phyloP scores from a whole-genome alignment of 2,329 filamentous ascomycete species.

The Mollisia scopiformis region DNA sequence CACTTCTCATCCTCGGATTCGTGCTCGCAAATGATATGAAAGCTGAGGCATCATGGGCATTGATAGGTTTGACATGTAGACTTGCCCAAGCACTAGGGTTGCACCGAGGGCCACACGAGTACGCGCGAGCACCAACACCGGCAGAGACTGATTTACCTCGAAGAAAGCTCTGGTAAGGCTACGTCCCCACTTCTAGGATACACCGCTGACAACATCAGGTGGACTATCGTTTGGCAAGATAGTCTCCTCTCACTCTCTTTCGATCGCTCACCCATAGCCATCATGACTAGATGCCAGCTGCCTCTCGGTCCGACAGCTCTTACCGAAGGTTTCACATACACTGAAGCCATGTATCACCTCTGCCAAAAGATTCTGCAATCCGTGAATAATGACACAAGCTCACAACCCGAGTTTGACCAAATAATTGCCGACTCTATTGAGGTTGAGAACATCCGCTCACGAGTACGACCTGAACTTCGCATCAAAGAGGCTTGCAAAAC shows the following conservation, averaged over 20 bases:
- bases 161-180: conserved; percentile 35
- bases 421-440: conserved; percentile 61
- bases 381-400: conserved; percentile 35
- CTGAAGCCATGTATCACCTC: conserved; percentile 68
- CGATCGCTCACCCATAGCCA: conserved; percentile 67
- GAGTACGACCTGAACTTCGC: conserved; percentile 57
- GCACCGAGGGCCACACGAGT: conserved; percentile 43
- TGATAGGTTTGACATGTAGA: conserved; percentile 65
- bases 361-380: conserved; percentile 59
- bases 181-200: not conserved
- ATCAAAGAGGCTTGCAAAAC: conserved; percentile 67
- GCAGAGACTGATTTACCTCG: conserved; percentile 35
- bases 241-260: conserved; percentile 68
- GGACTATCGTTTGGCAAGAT: conserved; percentile 70
- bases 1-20: conserved; percentile 63
- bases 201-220: conserved; percentile 23
- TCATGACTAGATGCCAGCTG: conserved; percentile 42
- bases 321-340: conserved; percentile 57
- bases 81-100: conserved; percentile 68
- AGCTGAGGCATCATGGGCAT: conserved; percentile 68
- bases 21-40: conserved; percentile 72
- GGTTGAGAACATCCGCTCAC: conserved; percentile 40
- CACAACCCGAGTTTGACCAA: conserved; percentile 39
- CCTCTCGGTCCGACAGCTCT: conserved; percentile 56
- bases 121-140: conserved; percentile 25